Evolutionary conservation across 495 filamentous ascomycete genomes (phyloP).

Genomic region (Oidiodendron maius): DNA sequence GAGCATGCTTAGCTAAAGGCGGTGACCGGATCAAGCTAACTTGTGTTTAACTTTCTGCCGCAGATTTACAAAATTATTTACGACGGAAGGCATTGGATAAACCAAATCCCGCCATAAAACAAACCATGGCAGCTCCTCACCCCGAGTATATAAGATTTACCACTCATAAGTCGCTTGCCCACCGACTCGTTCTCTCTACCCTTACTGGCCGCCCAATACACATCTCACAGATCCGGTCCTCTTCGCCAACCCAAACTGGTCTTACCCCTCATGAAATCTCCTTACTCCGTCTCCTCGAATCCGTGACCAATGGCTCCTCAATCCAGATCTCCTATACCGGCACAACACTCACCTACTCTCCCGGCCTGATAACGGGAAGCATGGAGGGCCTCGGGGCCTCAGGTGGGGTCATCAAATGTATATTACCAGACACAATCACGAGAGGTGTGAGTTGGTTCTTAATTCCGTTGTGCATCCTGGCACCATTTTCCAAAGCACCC

Average conservation of each 20-base stretch:
- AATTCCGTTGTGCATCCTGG: conserved; percentile 79
- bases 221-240: conserved; percentile 86
- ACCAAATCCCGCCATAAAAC: not conserved
- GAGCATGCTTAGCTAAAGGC: too few species aligned
- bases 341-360: conserved; percentile 83
- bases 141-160: conserved; percentile 60
- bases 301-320: conserved; percentile 88
- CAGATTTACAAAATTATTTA: conserved; percentile 4
- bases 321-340: conserved; percentile 95
- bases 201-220: conserved; percentile 84
- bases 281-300: conserved; percentile 88
- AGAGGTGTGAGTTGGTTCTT: conserved; percentile 91
- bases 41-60: not conserved
- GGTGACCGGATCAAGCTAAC: not conserved
- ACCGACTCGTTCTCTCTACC: conserved; percentile 84
- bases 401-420: conserved; percentile 66
- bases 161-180: conserved; percentile 72
- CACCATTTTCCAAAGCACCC: conserved; percentile 85
- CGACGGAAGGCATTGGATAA: too few species aligned
- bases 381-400: conserved; percentile 56
- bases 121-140: conserved; percentile 20
- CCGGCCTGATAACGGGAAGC: conserved; percentile 84
- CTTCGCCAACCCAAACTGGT: conserved; percentile 77
- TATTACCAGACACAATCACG: conserved; percentile 64
- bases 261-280: conserved; percentile 90